Percentiles rank a stretch among this genome's conserved stretches.
Evolutionary conservation across 2,329 filamentous ascomycete genomes (phyloP).

Genomic region (Phoma herbarum): DNA sequence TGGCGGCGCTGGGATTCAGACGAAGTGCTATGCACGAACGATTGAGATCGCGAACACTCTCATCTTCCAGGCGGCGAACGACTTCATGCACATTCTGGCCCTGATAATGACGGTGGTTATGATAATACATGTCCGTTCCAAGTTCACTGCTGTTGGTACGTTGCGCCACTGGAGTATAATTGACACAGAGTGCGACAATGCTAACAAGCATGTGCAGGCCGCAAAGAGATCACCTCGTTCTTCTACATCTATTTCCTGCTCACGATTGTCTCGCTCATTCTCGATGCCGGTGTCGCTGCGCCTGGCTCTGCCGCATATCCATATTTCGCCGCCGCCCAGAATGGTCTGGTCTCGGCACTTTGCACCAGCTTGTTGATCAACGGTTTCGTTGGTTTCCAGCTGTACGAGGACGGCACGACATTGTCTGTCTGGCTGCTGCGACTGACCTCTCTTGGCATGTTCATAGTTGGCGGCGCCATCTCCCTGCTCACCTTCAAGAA

Average conservation of each 20-base stretch:
- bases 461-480: conserved; percentile 85
- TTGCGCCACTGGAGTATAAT: conserved; percentile 63
- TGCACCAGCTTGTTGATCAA: conserved; percentile 93
- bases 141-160: conserved; percentile 96
- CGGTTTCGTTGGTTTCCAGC: conserved; percentile 96
- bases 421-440: conserved; percentile 94
- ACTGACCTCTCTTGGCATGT: conserved; percentile 79
- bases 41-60: conserved; percentile 98
- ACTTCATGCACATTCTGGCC: conserved; percentile 90
- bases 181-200: background rate
- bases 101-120: conserved; percentile 95
- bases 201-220: conserved; percentile 56
- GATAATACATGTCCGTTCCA: conserved; percentile 95
- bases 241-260: conserved; percentile 97
- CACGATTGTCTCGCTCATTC: conserved; percentile 84
- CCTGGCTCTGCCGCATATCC: conserved; percentile 82
- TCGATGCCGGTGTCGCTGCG: conserved; percentile 92
- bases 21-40: conserved; percentile 91
- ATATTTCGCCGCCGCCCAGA: conserved; percentile 90
- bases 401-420: conserved; percentile 96
- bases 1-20: conserved; percentile 78
- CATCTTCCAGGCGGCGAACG: conserved; percentile 93
- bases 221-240: conserved; percentile 82
- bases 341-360: conserved; percentile 83
- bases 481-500: conserved; percentile 91